Evolutionary conservation across 352 stramenopile genomes (phyloP).

Genomic region (Phytophthora melonis): DNA sequence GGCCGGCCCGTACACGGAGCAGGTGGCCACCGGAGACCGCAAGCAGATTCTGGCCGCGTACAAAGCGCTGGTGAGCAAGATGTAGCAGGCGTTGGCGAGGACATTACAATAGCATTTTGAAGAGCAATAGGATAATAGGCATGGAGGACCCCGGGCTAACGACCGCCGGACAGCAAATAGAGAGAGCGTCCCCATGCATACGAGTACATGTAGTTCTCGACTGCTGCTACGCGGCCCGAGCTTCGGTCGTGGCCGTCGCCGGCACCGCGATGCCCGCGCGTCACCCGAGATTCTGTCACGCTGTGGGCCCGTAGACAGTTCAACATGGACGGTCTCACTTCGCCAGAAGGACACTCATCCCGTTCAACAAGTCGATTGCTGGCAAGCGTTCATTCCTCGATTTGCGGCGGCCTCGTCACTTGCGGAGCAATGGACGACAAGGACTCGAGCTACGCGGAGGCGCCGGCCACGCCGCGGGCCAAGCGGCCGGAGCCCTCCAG

Average conservation of each 20-base stretch:
- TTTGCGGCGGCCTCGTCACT: constrained; percentile 7
- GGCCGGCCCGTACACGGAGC: constrained; percentile 64
- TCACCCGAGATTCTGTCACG: not conserved
- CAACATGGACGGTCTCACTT: not conserved
- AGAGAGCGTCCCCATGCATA: constrained; percentile 20
- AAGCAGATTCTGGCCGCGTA: constrained; percentile 73
- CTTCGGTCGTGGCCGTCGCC: too few species aligned
- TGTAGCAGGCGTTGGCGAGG: constrained; percentile 33
- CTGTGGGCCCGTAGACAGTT: too few species aligned
- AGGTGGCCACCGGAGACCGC: constrained; percentile 67
- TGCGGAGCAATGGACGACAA: constrained; percentile 11
- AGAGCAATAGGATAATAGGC: constrained; percentile 26
- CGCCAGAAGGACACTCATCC: too few species aligned
- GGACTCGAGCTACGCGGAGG: constrained; percentile 16
- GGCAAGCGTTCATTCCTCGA: constrained; percentile 24
- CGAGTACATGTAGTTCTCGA: too few species aligned
- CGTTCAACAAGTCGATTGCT: not conserved
- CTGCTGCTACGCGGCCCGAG: too few species aligned
- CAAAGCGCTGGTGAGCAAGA: constrained; percentile 68
- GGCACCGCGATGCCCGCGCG: not conserved
- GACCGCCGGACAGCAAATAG: constrained; percentile 26
- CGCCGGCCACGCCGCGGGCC: constrained; percentile 17
- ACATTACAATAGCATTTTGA: constrained; percentile 31
- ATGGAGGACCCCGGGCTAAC: constrained; percentile 16
- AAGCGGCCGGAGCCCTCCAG: not conserved